Evolutionary conservation across 305 asterid species (phyloP), one percentile per base, ranked within the genome.

Genomic region (Fraxinus albicans): DNA sequence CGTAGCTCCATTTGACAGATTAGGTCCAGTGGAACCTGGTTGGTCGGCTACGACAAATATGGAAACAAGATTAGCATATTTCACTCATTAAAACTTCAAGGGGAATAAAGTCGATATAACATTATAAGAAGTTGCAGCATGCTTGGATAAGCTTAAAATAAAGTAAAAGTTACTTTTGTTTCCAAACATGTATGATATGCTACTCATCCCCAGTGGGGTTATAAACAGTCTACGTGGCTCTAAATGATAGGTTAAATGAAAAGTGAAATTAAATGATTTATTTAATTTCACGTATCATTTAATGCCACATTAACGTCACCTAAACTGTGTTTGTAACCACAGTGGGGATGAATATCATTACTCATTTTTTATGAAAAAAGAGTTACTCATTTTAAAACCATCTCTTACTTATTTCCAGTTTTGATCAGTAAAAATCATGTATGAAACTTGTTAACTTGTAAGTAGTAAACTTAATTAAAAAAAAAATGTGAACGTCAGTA

Each of bases 1-100:
- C 1, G 93, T 78, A 34, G 90, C 73, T 80, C 98, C 98, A 44
- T 92, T 92, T 15, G 86, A 83, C 81, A 88, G 83, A 90, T 82
- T 84, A 53, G 87, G 88, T 73, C 86, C 89, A 31, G 91, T 58
- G 40, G 93, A 86, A 53, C 85, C 88, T 7, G 94, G 85, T 88
- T 92, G 97, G 79, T 89, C 89, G 63, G 89, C 79, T 74, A 74
- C 86, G 70, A 88, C 90, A 86, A 77, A 38, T 86, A 77, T 19
- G 75, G 82, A 47, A 63, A 27, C 58, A 85, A 31, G 70, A 65
- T 65, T 65, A 10, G 17, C 34, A 8, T 65, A 21, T 65, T 25
- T 23, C 17, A 25, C 73, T 25, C 73, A 65, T 65, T 8, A 60
- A 60, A 19, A 60, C 70, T 19, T 19, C 29, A 21, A 7, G 70